A percentile compares a stretch with the other conserved stretches of the same genome.
Conservation (phyloP, 768 basidiomycete genomes). For the Lanmaoa pseudosensibilis region DNA sequence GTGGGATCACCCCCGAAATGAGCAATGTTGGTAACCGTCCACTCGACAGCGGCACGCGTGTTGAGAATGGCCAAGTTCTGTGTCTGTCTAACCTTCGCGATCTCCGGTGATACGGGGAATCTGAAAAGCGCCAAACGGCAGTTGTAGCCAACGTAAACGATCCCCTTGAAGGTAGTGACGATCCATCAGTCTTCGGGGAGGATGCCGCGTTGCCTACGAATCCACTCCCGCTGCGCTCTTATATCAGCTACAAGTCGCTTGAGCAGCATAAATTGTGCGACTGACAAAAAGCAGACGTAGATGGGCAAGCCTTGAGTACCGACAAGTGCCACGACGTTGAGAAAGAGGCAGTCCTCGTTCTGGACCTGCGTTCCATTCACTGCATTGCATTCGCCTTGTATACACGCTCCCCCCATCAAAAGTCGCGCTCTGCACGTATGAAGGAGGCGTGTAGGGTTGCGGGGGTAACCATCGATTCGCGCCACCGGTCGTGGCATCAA, state of each 20-base stretch:
- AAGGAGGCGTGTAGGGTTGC: constrained; percentile 17
- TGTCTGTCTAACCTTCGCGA: not conserved
- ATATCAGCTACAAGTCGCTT: not conserved
- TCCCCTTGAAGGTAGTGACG: not conserved
- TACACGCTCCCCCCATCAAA: constrained; percentile 2
- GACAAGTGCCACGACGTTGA: not conserved
- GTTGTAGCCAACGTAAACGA: constrained; percentile 2
- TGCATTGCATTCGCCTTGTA: constrained; percentile 3
- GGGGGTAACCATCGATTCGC: constrained; percentile 4
- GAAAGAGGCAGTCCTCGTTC: not conserved
- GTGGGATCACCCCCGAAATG: not conserved
- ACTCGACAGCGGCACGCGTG: not conserved
- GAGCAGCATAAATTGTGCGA: not conserved
- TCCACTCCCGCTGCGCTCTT: not conserved
- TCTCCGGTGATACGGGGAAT: not conserved
- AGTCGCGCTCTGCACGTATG: constrained; percentile 9
- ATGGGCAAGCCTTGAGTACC: not conserved
- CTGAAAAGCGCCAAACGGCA: not conserved
- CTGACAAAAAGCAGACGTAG: not conserved
- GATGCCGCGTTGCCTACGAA: not conserved
- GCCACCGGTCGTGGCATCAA: not conserved
- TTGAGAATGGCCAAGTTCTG: not conserved
- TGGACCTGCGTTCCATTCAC: not conserved
- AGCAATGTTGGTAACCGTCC: not conserved
- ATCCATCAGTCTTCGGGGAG: not conserved